Percentiles rank a stretch among this genome's conserved stretches.
These are phyloP conservation scores for Amylocarpus encephaloides DNA, from an alignment of 2,329 filamentous ascomycete species.

Conservation along the genomic window DNA sequence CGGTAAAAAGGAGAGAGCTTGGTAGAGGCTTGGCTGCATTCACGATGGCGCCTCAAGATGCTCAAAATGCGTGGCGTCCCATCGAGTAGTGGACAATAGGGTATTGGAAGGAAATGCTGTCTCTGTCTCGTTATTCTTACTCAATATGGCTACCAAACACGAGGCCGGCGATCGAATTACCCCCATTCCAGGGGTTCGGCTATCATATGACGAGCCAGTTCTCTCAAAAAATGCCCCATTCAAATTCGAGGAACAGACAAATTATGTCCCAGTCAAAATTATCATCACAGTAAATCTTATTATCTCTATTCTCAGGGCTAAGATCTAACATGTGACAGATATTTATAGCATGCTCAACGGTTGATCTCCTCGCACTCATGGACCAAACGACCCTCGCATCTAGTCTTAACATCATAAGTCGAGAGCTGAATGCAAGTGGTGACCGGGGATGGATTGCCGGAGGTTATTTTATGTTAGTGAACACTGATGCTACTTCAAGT, in stretches of 20 bases:
- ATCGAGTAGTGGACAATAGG: background rate
- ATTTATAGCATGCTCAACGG: conserved; percentile 49
- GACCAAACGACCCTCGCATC: conserved; percentile 52
- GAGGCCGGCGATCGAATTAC: too few relatives aligned
- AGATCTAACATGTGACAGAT: conserved; percentile 36
- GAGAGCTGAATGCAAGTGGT: conserved; percentile 41
- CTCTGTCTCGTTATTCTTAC: too few relatives aligned
- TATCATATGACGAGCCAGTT: too few relatives aligned
- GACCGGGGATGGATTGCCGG: conserved; percentile 50
- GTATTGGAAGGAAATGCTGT: too few relatives aligned
- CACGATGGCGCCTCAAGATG: background rate
- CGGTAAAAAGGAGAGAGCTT: background rate
- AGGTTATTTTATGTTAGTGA: conserved; percentile 46
- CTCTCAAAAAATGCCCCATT: too few relatives aligned
- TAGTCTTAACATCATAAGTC: conserved; percentile 49
- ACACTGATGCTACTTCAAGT: too few relatives aligned
- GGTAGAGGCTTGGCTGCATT: background rate
- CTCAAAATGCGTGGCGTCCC: background rate
- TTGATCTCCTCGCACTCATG: conserved; percentile 50
- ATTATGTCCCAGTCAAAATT: background rate
- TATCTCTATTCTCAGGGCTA: too few relatives aligned
- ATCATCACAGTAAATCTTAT: background rate
- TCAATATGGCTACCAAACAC: too few relatives aligned
- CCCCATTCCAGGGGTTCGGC: too few relatives aligned
- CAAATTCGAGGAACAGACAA: background rate